phyloP scores from a whole-genome alignment of 176 grass and related monocot species.

The Tillandsia fasciculata region DNA sequence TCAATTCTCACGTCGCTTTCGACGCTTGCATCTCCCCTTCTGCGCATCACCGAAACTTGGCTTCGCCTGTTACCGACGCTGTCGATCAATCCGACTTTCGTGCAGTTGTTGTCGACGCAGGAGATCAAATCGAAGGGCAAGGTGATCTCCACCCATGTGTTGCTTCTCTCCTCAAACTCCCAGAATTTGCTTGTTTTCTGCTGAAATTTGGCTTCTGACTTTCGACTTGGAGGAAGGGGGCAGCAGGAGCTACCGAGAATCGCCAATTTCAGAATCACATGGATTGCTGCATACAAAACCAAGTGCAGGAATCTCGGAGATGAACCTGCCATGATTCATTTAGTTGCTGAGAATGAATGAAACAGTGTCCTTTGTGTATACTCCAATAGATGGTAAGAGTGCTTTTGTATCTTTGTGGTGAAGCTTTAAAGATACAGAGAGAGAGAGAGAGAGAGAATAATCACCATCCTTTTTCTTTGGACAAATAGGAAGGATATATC shows the following conservation, averaged over 20 bases:
- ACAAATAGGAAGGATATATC: neutral
- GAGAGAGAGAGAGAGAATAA: neutral
- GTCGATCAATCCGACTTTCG: slow-evolving; percentile 66
- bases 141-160: slow-evolving; percentile 87
- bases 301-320: slow-evolving; percentile 9
- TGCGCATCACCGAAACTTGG: slow-evolving; percentile 16
- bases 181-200: slow-evolving; percentile 82
- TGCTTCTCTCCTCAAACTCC: slow-evolving; percentile 78
- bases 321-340: slow-evolving; percentile 26
- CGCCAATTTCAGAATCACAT: slow-evolving; percentile 24
- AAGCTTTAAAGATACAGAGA: neutral
- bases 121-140: slow-evolving; percentile 80
- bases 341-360: slow-evolving; percentile 14
- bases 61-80: slow-evolving; percentile 17
- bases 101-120: slow-evolving; percentile 78
- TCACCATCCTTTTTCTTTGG: neutral
- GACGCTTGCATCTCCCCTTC: slow-evolving; percentile 12
- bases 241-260: slow-evolving; percentile 53
- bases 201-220: slow-evolving; percentile 51
- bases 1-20: slow-evolving; percentile 16
- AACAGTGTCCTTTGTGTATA: slow-evolving; percentile 1
- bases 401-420: neutral
- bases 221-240: slow-evolving; percentile 13
- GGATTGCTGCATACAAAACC: neutral
- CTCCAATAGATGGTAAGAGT: neutral